Evolutionary conservation across 257 asterid species (phyloP).

Genomic region (Linderniella brevidens): DNA sequence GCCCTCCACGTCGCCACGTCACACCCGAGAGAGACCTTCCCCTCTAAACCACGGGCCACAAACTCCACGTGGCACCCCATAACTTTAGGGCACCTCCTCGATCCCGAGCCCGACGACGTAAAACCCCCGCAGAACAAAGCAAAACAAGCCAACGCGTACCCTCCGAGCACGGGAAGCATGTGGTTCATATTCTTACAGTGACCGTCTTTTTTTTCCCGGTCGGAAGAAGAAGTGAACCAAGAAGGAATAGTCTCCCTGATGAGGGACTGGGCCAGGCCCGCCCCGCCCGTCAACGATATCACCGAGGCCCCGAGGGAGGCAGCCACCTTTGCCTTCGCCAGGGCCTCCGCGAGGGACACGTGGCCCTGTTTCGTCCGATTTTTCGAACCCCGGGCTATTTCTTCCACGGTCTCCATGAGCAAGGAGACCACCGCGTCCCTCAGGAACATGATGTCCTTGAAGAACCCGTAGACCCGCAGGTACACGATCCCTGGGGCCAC

Average conservation of each 20-base stretch:
- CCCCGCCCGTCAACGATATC: conserved; percentile 65
- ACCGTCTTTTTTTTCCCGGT: background rate
- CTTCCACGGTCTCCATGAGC: conserved; percentile 59
- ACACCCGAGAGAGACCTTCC: conserved; percentile 68
- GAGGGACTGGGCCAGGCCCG: conserved; percentile 66
- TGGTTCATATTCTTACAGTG: conserved; percentile 21
- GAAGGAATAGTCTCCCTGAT: conserved; percentile 81
- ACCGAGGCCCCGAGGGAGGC: conserved; percentile 82
- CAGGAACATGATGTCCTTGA: conserved; percentile 74
- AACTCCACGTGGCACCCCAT: conserved; percentile 67
- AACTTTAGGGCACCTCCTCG: conserved; percentile 52
- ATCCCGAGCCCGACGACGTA: conserved; percentile 38
- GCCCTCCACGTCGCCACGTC: conserved; percentile 77
- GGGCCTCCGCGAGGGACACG: conserved; percentile 45
- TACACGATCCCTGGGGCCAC: conserved; percentile 93
- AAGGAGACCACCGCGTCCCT: conserved; percentile 62
- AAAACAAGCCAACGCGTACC: conserved; percentile 70
- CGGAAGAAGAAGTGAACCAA: conserved; percentile 66
- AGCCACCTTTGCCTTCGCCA: conserved; percentile 67
- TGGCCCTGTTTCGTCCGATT: conserved; percentile 24
- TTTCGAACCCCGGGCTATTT: conserved; percentile 20
- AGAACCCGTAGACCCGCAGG: conserved; percentile 63
- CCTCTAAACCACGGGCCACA: conserved; percentile 58
- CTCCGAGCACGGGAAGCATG: conserved; percentile 42
- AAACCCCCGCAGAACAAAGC: conserved; percentile 59